phyloP scores from a whole-genome alignment of 768 basidiomycete species.

The Boletellus ananiceps region DNA sequence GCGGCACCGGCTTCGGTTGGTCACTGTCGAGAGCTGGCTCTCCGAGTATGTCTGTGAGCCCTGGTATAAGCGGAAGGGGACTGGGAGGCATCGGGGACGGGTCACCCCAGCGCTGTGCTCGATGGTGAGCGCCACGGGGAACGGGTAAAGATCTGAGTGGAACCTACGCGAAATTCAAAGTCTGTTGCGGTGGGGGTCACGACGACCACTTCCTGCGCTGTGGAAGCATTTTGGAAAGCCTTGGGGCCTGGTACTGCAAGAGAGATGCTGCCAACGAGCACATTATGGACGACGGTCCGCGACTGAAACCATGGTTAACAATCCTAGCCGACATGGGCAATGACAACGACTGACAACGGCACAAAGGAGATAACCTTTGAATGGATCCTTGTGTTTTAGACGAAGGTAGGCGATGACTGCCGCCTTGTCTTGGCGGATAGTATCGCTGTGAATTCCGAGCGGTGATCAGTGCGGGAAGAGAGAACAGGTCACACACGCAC shows the following conservation, averaged over 20 bases:
- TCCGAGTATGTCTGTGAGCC: slow-evolving; percentile 12
- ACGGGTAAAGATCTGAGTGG: slow-evolving; percentile 6
- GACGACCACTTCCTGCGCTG: slow-evolving; percentile 76
- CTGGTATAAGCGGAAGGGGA: slow-evolving; percentile 33
- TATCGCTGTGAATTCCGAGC: slow-evolving; percentile 45
- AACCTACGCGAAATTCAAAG: slow-evolving; percentile 50
- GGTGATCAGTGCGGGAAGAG: neutral
- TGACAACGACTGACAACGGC: slow-evolving; percentile 53
- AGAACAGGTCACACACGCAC: slow-evolving; percentile 31
- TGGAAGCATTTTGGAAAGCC: slow-evolving; percentile 75
- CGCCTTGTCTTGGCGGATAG: slow-evolving; percentile 74
- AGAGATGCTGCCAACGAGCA: slow-evolving; percentile 73
- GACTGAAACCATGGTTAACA: slow-evolving; percentile 30
- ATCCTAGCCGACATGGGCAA: neutral
- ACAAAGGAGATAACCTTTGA: slow-evolving; percentile 71
- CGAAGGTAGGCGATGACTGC: slow-evolving; percentile 76
- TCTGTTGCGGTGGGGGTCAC: slow-evolving; percentile 55
- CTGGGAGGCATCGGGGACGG: slow-evolving; percentile 59
- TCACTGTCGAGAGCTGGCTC: slow-evolving; percentile 6
- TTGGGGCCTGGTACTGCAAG: slow-evolving; percentile 72
- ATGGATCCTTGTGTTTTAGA: slow-evolving; percentile 73
- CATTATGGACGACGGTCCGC: slow-evolving; percentile 69
- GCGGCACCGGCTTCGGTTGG: slow-evolving; percentile 1
- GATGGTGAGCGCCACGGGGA: slow-evolving; percentile 4
- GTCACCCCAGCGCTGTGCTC: slow-evolving; percentile 60